Base-by-base conservation (phyloP, 1,284 basidiomycete species). In the Blastosporella zonata region DNA sequence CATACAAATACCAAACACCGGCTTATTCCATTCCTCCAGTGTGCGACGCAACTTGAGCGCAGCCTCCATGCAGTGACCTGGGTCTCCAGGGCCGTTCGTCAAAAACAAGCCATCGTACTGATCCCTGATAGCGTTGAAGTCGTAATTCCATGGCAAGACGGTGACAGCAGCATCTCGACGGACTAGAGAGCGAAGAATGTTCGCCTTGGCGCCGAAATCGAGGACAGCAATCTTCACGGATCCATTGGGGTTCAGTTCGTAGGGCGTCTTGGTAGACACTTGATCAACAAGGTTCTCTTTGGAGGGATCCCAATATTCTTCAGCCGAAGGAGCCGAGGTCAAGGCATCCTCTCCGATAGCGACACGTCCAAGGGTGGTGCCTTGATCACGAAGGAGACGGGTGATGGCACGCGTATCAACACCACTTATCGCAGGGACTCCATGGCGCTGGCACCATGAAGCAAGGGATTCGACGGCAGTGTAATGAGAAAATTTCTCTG, bases 1-100 rank as follows among this genome's bases (percentile, higher is more conserved):
- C 97, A 99, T 99, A 73, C 96, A 99, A 63, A 99, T 97, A 51
- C 96, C 97, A 62, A 99, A 99, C 44, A 99, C 80, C 18, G 96
- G 96, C 64, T 86, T 90, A 68, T 87, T 72, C 93, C 95, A 98
- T 67, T 96, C 89, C 43, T 80, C 63, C 47, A 98, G 73, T 13
- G 91, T 93, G 61, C 79, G 78, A 58, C 91, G 82, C 50, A 97
- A 81, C 53, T 89, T 82, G 55, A 87, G 64, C 13, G 85, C 90
- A 18, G 93, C 93, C 50, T 92, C 84, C 79, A 86, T 84, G 71
- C 94, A 96, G 57, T 91, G 89, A 59, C 79, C 78, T 21, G 96
- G 97, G 67, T 96, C 93, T 55, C 96, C 96, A 2, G 96, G 96
- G 9, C 97, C 96, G 67, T 99, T 99, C 58, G 91, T 88, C 56